A percentile compares a stretch with the other conserved stretches of the same genome.
Evolutionary conservation across 371 early-diverging fungal genomes (phyloP).

Genomic region (Mortierella sp.): DNA sequence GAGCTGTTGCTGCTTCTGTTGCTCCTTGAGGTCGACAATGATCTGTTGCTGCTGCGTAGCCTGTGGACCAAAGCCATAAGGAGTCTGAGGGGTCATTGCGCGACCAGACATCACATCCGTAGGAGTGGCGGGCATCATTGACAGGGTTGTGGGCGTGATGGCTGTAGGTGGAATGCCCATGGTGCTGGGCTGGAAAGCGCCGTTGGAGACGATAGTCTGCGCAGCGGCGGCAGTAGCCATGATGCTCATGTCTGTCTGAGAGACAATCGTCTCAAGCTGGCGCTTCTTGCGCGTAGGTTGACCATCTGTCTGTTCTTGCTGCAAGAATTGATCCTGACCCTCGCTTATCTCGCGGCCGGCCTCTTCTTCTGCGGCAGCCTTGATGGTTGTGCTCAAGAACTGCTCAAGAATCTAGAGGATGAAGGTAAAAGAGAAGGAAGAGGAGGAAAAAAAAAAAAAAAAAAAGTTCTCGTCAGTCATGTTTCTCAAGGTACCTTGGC

Average conservation of each 20-base stretch:
- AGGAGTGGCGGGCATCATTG: no score
- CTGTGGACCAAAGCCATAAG: no score
- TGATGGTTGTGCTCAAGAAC: constrained; percentile 35
- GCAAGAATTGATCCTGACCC: background rate
- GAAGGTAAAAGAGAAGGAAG: background rate
- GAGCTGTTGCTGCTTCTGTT: constrained; percentile 47
- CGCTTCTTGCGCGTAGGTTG: constrained; percentile 40
- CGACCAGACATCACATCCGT: no score
- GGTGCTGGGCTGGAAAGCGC: background rate
- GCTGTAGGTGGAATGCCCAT: no score
- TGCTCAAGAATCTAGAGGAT: constrained; percentile 42
- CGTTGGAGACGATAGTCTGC: no score
- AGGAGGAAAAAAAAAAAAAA: background rate
- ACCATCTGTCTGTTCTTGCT: constrained; percentile 1
- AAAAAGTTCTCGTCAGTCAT: no score
- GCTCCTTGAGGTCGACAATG: constrained; percentile 38
- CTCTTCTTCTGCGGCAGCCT: constrained; percentile 42
- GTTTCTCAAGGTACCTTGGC: background rate
- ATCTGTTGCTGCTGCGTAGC: no score
- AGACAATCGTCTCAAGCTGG: background rate
- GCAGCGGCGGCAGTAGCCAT: no score
- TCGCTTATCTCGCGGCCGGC: background rate
- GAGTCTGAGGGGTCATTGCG: no score
- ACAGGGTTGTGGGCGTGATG: no score
- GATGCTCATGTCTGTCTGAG: no score